phyloP scores from a whole-genome alignment of 2,329 filamentous ascomycete genomes.

The Fusarium siculi region DNA sequence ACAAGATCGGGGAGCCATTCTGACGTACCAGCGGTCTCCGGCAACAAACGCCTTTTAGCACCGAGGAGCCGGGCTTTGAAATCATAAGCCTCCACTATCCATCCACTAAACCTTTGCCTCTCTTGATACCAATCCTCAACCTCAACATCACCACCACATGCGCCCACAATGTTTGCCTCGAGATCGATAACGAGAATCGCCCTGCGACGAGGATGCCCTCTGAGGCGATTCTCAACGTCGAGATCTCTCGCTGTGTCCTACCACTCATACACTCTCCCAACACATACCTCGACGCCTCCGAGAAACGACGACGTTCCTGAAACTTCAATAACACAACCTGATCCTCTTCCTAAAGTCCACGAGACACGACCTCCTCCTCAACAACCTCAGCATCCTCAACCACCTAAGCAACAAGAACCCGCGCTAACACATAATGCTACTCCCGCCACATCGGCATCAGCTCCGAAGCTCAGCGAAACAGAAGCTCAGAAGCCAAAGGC shows the following conservation, averaged over 20 bases:
- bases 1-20: conserved; percentile 44
- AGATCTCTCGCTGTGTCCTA: conserved; percentile 52
- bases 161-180: conserved; percentile 56
- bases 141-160: conserved; percentile 39
- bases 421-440: conserved; percentile 28
- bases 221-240: conserved; percentile 57
- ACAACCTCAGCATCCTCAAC: conserved; percentile 35
- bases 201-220: conserved; percentile 52
- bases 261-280: conserved; percentile 63
- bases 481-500: conserved; percentile 75
- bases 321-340: conserved; percentile 59
- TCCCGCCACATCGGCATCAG: conserved; percentile 41
- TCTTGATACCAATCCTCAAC: background rate
- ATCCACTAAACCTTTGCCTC: conserved; percentile 10
- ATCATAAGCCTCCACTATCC: conserved; percentile 29
- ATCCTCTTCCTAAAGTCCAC: conserved; percentile 60
- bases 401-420: conserved; percentile 24
- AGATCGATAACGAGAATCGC: conserved; percentile 54
- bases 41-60: conserved; percentile 47
- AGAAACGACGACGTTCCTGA: conserved; percentile 58
- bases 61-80: conserved; percentile 44
- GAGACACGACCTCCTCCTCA: conserved; percentile 60
- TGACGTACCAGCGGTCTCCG: conserved; percentile 43
- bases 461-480: conserved; percentile 61
- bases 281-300: conserved; percentile 54